These are phyloP conservation scores for Aleurites moluccanus DNA, from an alignment of 441 rosid genomes.

Conservation along the genomic window DNA sequence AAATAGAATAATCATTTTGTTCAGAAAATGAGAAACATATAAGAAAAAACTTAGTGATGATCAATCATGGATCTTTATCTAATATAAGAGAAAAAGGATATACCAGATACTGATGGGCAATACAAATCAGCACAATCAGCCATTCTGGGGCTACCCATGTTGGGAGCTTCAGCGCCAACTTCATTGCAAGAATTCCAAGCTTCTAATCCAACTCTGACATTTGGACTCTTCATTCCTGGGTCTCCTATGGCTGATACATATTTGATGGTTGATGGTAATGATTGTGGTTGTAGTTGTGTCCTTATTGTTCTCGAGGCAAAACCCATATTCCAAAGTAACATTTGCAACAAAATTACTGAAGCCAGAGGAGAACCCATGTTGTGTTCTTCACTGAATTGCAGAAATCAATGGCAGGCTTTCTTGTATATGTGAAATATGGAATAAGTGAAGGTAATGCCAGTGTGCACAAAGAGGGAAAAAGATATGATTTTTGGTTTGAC, in stretches of 20 bases:
- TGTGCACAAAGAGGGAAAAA: not conserved
- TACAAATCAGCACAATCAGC: slow-evolving; percentile 67
- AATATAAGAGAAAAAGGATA: slow-evolving; percentile 3
- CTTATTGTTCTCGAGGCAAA: not conserved
- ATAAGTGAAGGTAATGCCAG: not conserved
- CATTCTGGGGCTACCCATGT: slow-evolving; percentile 62
- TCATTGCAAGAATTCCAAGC: slow-evolving; percentile 87
- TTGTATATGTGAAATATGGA: not conserved
- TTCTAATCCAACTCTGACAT: slow-evolving; percentile 63
- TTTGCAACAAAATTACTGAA: not conserved
- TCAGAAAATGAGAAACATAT: not conserved
- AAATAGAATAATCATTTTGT: not conserved
- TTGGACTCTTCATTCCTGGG: slow-evolving; percentile 56
- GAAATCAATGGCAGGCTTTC: not conserved
- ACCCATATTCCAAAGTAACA: slow-evolving; percentile 11
- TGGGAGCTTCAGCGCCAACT: slow-evolving; percentile 66
- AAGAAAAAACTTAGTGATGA: not conserved
- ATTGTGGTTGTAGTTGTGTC: not conserved
- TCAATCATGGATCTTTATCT: not conserved
- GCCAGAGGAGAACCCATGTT: slow-evolving; percentile 6
- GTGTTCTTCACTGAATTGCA: not conserved
- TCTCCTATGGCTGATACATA: slow-evolving; percentile 60
- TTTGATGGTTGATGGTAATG: not conserved
- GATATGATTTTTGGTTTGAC: no score
- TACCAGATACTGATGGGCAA: slow-evolving; percentile 41